phyloP scores from a whole-genome alignment of 2,329 filamentous ascomycete genomes.

The Xylaria sp. region DNA sequence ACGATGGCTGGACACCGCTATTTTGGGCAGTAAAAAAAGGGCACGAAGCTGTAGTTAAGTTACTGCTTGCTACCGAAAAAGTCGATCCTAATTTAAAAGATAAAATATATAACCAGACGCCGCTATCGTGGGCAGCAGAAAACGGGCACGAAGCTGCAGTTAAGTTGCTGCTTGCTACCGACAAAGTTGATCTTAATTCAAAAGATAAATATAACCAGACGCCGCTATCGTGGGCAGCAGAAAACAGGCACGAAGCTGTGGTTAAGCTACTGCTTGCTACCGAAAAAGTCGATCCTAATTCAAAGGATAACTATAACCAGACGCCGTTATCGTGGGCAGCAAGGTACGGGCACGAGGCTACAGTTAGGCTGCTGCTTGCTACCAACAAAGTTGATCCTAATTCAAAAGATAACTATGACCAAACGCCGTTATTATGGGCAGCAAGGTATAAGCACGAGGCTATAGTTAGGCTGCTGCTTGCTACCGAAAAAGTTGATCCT shows the following conservation, averaged over 20 bases:
- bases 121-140: not conserved
- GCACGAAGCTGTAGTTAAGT: not conserved
- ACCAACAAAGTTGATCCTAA: not conserved
- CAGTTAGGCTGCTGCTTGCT: not conserved
- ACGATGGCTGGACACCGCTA: not conserved
- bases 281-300: too few relatives aligned
- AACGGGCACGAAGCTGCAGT: too few relatives aligned
- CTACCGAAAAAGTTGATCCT: too few relatives aligned
- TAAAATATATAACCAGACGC: too few relatives aligned
- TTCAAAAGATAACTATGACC: not conserved
- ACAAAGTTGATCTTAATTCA: not conserved
- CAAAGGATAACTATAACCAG: too few relatives aligned
- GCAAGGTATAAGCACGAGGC: not conserved
- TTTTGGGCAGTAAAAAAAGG: fast-evolving
- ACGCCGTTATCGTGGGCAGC: not conserved
- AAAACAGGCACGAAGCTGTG: not conserved
- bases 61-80: too few relatives aligned
- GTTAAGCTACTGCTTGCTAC: too few relatives aligned
- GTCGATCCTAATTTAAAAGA: too few relatives aligned
- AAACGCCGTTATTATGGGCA: not conserved
- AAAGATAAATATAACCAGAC: not conserved
- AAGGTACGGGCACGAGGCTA: too few relatives aligned
- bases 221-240: not conserved
- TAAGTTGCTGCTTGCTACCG: not conserved
- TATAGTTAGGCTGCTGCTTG: too few relatives aligned